These are phyloP conservation scores for Aegilops tauschii DNA, from an alignment of 176 grass and related monocot species.

Conservation along the genomic window DNA sequence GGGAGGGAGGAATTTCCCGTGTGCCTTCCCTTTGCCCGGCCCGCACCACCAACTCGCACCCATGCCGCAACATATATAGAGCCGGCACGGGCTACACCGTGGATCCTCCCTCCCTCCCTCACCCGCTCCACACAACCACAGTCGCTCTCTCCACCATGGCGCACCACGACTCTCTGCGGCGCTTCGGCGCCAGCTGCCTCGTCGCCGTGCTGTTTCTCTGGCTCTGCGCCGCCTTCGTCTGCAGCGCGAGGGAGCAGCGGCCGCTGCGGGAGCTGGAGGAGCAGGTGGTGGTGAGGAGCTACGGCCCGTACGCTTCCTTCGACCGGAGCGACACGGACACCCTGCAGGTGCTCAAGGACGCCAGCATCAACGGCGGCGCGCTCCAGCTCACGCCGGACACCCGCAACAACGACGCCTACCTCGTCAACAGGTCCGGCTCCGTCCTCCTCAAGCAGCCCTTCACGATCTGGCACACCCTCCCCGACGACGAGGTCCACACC, in stretches of 20 bases:
- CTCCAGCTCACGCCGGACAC: slow-evolving; percentile 59
- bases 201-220: neutral
- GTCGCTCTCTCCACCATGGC: slow-evolving; percentile 9
- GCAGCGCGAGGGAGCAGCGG: slow-evolving; percentile 14
- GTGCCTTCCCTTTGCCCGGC: slow-evolving; percentile 2
- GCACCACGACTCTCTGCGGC: neutral
- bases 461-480: slow-evolving; percentile 31
- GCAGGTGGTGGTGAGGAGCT: neutral
- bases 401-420: neutral
- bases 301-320: slow-evolving; percentile 31
- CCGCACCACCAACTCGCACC: neutral
- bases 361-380: slow-evolving; percentile 33
- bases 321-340: neutral
- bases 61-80: slow-evolving; percentile 5
- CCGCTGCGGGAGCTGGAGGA: neutral
- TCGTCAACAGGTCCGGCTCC: slow-evolving; percentile 43
- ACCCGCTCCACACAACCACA: neutral
- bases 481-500: neutral
- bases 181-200: neutral
- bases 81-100: neutral
- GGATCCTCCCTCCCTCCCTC: neutral
- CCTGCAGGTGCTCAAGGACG: neutral
- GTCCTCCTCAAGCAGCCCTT: slow-evolving; percentile 33
- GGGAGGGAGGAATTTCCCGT: neutral
- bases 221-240: neutral